Percentiles rank a stretch among this genome's conserved stretches.
phyloP scores from a whole-genome alignment of 108 stramenopile species.

The Cyclotella cryptica region DNA sequence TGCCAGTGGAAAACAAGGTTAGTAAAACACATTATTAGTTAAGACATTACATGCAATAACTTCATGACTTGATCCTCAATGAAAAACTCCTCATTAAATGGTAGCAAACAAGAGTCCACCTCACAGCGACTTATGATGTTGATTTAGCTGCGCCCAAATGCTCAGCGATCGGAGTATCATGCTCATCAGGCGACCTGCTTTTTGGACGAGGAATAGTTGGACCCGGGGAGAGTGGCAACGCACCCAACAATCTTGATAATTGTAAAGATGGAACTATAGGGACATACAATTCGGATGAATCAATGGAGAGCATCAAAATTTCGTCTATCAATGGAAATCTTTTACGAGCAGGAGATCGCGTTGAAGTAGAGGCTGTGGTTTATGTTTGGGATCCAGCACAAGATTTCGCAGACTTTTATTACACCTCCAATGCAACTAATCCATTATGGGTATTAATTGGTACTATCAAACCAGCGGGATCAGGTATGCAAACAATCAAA shows the following conservation, averaged over 20 bases:
- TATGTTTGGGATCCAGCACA: slow-evolving; percentile 1
- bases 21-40: background rate
- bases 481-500: background rate
- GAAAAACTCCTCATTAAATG: no score
- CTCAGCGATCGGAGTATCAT: background rate
- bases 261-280: slow-evolving; percentile 31
- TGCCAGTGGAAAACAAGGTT: background rate
- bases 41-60: background rate
- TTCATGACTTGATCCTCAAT: no score
- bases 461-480: slow-evolving; percentile 4
- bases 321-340: slow-evolving; percentile 4
- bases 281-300: slow-evolving; percentile 26
- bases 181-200: slow-evolving; percentile 8
- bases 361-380: slow-evolving; percentile 20
- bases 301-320: slow-evolving; percentile 25
- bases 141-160: background rate
- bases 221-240: background rate
- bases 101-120: no score
- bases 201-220: slow-evolving; percentile 22
- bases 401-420: slow-evolving; percentile 34
- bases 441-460: slow-evolving; percentile 25
- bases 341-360: slow-evolving; percentile 16
- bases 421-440: slow-evolving; percentile 24
- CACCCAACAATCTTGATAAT: slow-evolving; percentile 26
- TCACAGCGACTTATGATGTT: no score